Evolutionary conservation across 148 eudicot genomes (phyloP).

Genomic region (Linanthus parryae): DNA sequence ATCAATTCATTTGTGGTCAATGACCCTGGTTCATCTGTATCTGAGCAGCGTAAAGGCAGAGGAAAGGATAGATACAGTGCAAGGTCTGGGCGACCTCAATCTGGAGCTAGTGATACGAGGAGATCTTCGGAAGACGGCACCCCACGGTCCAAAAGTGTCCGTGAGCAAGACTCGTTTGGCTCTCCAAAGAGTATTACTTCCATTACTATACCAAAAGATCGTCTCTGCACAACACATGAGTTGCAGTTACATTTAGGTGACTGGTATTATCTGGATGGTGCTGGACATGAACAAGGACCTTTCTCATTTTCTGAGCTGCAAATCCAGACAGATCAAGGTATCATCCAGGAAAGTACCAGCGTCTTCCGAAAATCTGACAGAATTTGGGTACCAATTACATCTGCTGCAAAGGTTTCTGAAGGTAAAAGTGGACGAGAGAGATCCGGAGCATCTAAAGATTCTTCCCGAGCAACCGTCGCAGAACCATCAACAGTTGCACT

Average conservation of each 20-base stretch:
- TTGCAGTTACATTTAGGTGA: conserved; percentile 78
- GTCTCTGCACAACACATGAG: conserved; percentile 56
- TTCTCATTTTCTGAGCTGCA: conserved; percentile 53
- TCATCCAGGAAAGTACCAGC: conserved; percentile 56
- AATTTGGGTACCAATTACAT: conserved; percentile 78
- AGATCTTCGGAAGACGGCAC: conserved; percentile 48
- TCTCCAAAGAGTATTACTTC: conserved; percentile 28
- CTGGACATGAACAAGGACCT: conserved; percentile 93
- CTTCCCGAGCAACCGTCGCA: conserved; percentile 22
- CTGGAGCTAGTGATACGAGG: conserved; percentile 47
- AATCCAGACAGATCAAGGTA: conserved; percentile 56
- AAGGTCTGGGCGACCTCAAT: conserved; percentile 41
- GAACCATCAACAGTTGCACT: conserved; percentile 17
- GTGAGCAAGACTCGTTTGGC: conserved; percentile 33
- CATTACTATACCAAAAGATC: conserved; percentile 55
- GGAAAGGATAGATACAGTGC: conserved; percentile 63
- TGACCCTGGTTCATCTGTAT: conserved; percentile 72
- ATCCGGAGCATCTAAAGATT: conserved; percentile 23
- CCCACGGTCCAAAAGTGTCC: conserved; percentile 29
- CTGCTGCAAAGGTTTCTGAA: conserved; percentile 28
- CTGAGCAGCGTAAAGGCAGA: conserved; percentile 66
- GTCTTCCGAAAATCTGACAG: conserved; percentile 77
- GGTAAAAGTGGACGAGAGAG: conserved; percentile 23
- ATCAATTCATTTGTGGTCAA: conserved; percentile 91
- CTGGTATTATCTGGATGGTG: conserved; percentile 93